phyloP scores from a whole-genome alignment of 139 green algal genomes.

The Micromonas commoda region DNA sequence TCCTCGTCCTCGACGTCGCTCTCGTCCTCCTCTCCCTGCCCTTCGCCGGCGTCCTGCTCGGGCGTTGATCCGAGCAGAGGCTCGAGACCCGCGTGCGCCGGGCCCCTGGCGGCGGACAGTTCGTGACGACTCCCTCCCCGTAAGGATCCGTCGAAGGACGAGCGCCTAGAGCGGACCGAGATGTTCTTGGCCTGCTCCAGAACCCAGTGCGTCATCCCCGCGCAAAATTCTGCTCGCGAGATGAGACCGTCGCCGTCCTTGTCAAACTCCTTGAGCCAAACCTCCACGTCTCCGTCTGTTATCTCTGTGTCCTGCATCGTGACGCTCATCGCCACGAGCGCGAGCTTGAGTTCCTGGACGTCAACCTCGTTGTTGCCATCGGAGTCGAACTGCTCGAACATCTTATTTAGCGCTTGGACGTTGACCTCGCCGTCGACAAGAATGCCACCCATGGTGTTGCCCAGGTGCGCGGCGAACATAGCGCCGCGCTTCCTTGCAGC shows the following conservation, averaged over 20 bases:
- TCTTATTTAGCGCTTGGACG: not conserved
- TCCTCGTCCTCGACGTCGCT: not conserved
- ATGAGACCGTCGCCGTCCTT: slow-evolving; percentile 31
- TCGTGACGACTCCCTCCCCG: too few relatives aligned
- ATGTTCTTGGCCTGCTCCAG: not conserved
- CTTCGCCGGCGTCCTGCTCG: slow-evolving; percentile 30
- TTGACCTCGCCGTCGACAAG: not conserved
- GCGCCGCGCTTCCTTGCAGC: too few relatives aligned
- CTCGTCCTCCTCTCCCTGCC: slow-evolving; percentile 18
- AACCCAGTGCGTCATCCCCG: slow-evolving; percentile 28
- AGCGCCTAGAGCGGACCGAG: too few relatives aligned
- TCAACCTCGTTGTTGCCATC: slow-evolving; percentile 40
- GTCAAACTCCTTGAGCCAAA: slow-evolving; percentile 46
- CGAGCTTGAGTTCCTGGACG: slow-evolving; percentile 34
- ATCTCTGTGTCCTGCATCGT: not conserved
- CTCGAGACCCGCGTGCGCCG: not conserved
- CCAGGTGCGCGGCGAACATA: not conserved
- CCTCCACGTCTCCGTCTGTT: slow-evolving; percentile 13
- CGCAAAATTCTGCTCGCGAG: slow-evolving; percentile 9
- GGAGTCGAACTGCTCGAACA: slow-evolving; percentile 43
- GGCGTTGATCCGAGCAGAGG: not conserved
- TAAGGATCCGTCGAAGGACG: too few relatives aligned
- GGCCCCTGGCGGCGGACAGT: too few relatives aligned
- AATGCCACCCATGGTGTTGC: not conserved
- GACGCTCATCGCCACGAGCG: slow-evolving; percentile 41